These are phyloP conservation scores for Citrus sinensis DNA, from an alignment of 345 rosid genomes.

Conservation along the genomic window DVS_A1.0 CM039162.1:2047001-2047500, in stretches of 20 bases:
- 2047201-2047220: conserved; percentile 1
- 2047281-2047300: background rate
- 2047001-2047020: too few relatives aligned
- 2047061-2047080: too few relatives aligned
- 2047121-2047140: too few relatives aligned
- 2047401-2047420: background rate
- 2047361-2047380: too few relatives aligned
- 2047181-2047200: background rate
- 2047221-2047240: background rate
- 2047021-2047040: too few relatives aligned
- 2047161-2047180: too few relatives aligned
- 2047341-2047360: background rate
- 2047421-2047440: conserved; percentile 67
- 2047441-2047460: conserved; percentile 53
- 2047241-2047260: background rate
- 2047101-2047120: too few relatives aligned
- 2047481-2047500: conserved; percentile 83
- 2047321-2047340: background rate
- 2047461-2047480: conserved; percentile 64
- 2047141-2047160: too few relatives aligned
- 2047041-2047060: too few relatives aligned
- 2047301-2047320: background rate
- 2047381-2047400: too few relatives aligned
- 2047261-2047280: background rate
- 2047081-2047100: too few relatives aligned